Evolutionary conservation across 805 yeast genomes (phyloP).

Genomic region (Scheffersomyces lignosus): DNA sequence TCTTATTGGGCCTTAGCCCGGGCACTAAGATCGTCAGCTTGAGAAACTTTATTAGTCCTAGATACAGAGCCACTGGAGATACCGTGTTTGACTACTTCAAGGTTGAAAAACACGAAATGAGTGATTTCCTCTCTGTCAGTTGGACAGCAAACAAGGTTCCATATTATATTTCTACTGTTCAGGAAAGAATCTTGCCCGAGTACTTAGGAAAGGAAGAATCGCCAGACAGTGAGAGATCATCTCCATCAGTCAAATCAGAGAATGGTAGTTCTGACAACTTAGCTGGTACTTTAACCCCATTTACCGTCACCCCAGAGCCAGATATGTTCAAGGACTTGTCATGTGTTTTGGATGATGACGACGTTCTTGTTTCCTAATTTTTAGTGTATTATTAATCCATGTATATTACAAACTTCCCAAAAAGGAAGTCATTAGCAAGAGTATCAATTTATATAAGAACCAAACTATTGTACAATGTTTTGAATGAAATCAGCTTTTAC

Average conservation of each 20-base stretch:
- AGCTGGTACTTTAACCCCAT: background rate
- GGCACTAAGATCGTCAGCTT: conserved; percentile 81
- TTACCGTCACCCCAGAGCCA: background rate
- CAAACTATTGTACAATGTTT: conserved; percentile 1
- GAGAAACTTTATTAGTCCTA: conserved; percentile 75
- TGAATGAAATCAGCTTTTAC: too few relatives aligned
- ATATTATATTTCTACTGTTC: conserved; percentile 74
- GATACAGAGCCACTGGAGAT: conserved; percentile 61
- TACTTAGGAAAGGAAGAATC: conserved; percentile 18
- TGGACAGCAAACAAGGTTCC: conserved; percentile 88
- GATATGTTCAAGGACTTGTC: background rate
- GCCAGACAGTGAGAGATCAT: background rate
- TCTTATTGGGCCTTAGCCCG: conserved; percentile 62
- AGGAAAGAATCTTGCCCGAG: conserved; percentile 36
- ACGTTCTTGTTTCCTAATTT: background rate
- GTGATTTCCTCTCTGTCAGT: conserved; percentile 73
- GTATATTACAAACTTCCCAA: conserved; percentile 6
- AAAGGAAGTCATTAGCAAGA: conserved; percentile 2
- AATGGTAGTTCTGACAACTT: background rate
- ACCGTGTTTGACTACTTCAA: conserved; percentile 63
- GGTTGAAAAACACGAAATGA: conserved; percentile 59
- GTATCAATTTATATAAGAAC: background rate
- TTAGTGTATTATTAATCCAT: conserved; percentile 3
- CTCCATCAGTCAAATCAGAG: background rate
- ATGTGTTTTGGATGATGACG: background rate